phyloP scores from a whole-genome alignment of 2,329 filamentous ascomycete genomes.

The Thermoascus crustaceus region DNA sequence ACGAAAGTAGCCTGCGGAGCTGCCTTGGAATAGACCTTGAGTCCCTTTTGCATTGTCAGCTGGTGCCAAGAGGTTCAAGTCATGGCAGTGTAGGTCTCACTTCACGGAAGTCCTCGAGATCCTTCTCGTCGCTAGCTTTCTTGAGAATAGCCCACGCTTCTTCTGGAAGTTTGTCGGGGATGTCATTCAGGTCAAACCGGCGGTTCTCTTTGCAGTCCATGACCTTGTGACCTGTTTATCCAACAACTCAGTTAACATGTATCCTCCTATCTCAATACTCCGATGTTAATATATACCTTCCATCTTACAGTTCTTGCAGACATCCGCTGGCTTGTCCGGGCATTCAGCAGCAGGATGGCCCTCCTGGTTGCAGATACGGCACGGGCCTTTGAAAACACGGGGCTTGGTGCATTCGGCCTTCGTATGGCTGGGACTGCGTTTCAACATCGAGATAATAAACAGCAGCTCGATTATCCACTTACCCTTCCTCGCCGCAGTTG shows the following conservation, averaged over 20 bases:
- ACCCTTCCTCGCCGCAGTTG: slow-evolving; percentile 40
- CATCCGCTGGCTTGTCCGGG: slow-evolving; percentile 33
- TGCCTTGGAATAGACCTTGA: slow-evolving; percentile 46
- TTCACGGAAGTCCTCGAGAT: slow-evolving; percentile 44
- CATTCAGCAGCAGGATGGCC: slow-evolving; percentile 40
- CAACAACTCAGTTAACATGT: too few relatives aligned
- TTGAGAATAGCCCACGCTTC: slow-evolving; percentile 45
- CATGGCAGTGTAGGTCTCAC: slow-evolving; percentile 18
- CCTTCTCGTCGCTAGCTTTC: slow-evolving; percentile 40
- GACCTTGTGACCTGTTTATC: slow-evolving; percentile 34
- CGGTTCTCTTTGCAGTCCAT: slow-evolving; percentile 39
- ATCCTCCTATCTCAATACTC: too few relatives aligned
- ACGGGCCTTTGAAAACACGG: slow-evolving; percentile 40
- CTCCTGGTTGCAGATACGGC: slow-evolving; percentile 38
- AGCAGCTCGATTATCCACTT: slow-evolving; percentile 3
- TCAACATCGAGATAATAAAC: neutral
- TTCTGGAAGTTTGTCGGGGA: slow-evolving; percentile 41
- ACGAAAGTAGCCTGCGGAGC: slow-evolving; percentile 37
- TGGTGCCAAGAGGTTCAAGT: neutral
- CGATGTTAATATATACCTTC: too few relatives aligned
- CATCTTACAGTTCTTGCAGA: slow-evolving; percentile 40
- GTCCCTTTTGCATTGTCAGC: slow-evolving; percentile 22
- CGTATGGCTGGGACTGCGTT: slow-evolving; percentile 25
- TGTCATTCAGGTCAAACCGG: slow-evolving; percentile 33
- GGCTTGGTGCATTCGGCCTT: slow-evolving; percentile 41